Percentiles rank a stretch among this genome's conserved stretches.
Evolutionary conservation across 306 rosid species (phyloP).

Genomic region (Sicyos edulis): DNA sequence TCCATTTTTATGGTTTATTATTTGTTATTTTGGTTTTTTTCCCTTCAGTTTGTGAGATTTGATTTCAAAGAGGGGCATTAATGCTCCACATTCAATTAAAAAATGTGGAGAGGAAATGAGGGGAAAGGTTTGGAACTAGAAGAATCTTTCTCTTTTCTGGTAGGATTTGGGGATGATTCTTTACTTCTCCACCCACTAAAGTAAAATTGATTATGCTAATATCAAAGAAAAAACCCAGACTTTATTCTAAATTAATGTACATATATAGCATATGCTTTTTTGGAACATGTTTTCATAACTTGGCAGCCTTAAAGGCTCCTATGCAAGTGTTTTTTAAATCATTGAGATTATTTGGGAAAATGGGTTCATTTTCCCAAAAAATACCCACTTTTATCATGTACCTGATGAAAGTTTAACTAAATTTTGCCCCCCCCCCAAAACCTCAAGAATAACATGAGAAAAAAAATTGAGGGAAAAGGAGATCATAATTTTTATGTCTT

Average conservation of each 20-base stretch:
- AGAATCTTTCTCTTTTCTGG: constrained; percentile 11
- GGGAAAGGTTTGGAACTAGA: constrained; percentile 19
- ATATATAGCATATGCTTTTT: background rate
- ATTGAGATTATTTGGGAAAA: constrained; percentile 4
- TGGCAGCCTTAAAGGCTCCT: constrained; percentile 16
- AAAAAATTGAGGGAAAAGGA: background rate
- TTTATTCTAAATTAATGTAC: background rate
- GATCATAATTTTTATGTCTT: background rate
- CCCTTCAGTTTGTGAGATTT: background rate
- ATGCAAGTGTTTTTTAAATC: constrained; percentile 7
- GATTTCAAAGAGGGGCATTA: constrained; percentile 13
- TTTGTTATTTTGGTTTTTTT: background rate
- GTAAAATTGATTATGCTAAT: background rate
- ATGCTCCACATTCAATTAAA: constrained; percentile 8
- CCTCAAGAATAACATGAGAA: background rate
- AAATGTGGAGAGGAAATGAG: background rate
- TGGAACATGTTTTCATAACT: constrained; percentile 10
- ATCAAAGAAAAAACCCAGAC: background rate
- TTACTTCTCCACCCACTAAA: constrained; percentile 18
- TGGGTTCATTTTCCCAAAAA: background rate
- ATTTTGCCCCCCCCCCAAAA: no score
- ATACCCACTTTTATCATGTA: background rate
- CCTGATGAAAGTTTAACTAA: background rate
- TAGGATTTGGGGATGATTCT: constrained; percentile 17
- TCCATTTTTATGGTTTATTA: background rate